Evolutionary conservation across 345 rosid genomes (phyloP).

Genomic region (Corymbia maculata): DNA sequence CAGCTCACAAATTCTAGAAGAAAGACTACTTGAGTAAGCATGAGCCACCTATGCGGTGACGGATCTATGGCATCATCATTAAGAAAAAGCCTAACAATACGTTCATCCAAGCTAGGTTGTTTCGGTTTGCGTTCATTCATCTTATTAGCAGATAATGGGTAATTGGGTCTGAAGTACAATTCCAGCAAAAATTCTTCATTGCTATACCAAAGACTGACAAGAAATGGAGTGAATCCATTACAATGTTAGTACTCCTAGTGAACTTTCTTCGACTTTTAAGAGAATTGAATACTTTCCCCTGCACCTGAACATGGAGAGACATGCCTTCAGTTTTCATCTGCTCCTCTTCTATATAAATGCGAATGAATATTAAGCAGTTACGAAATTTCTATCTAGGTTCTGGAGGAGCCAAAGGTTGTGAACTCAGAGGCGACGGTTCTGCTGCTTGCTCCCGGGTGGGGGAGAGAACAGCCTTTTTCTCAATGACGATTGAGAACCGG

Average conservation of each 20-base stretch:
- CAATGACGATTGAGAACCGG: conserved; percentile 32
- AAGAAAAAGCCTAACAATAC: neutral
- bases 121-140: neutral
- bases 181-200: neutral
- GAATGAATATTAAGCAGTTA: neutral
- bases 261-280: neutral
- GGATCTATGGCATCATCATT: neutral
- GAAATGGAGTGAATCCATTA: neutral
- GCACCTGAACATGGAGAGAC: neutral
- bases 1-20: neutral
- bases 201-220: neutral
- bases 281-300: neutral
- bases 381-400: conserved; percentile 1
- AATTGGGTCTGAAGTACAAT: neutral
- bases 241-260: neutral
- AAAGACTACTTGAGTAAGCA: neutral
- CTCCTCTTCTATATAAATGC: neutral
- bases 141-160: neutral
- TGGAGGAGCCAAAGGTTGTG: conserved; percentile 30
- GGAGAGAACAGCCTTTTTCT: conserved; percentile 25
- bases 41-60: neutral
- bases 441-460: conserved; percentile 21
- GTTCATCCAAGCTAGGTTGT: neutral
- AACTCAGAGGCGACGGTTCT: conserved; percentile 26
- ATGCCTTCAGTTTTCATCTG: neutral